Evolutionary conservation across 2,329 filamentous ascomycete genomes (phyloP), one percentile per base, ranked within the genome.

Genomic region (Fusarium aywerte): DNA sequence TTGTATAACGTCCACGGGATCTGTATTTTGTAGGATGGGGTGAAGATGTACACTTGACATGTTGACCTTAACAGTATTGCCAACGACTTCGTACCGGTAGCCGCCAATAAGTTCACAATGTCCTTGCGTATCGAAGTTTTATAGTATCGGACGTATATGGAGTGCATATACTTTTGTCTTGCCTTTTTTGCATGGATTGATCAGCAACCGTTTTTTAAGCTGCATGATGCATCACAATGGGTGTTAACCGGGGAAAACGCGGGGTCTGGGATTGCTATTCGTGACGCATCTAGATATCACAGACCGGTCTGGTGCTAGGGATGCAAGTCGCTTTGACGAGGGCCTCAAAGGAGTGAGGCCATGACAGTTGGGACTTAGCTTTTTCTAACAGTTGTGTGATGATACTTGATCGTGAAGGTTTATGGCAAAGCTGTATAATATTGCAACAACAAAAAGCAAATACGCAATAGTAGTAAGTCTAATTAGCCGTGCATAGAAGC

Each of bases 191-290:
- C 23, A 31, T 15, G 12, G 12, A 15, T 38, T n/a, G 15, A 21
- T 27, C 10, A 29, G 29, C 27, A 13, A 27, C 43, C 29, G 32
- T 39, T 42, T 45, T 36, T 18, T 7, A 39, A 18, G 11, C 25
- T 52, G 25, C 16, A 52, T 5, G 40, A 29, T 31, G 12, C 38
- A 47, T 38, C 31, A 39, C n/a, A 40, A 51, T 23, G 31, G 15
- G 33, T 23, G 12, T 15, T 53, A 35, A n/a, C 31, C 16, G 47
- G 39, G 18, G 40, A 43, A 36, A 62, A 65, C 56, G 62, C 44
- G 66, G 69, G 66, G 69, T 70, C 53, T 48, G 59, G 63, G 55
- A 55, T 59, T 50, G 7, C 15, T 18, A 25, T 20, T 25, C 21
- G 45, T 8, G 21, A 27, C 27, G 23, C 20, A 43, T 43, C 23